Evolutionary conservation across 352 stramenopile genomes (phyloP), one percentile per base, ranked within the genome.

Genomic region (Saprolegnia parasitica): DNA sequence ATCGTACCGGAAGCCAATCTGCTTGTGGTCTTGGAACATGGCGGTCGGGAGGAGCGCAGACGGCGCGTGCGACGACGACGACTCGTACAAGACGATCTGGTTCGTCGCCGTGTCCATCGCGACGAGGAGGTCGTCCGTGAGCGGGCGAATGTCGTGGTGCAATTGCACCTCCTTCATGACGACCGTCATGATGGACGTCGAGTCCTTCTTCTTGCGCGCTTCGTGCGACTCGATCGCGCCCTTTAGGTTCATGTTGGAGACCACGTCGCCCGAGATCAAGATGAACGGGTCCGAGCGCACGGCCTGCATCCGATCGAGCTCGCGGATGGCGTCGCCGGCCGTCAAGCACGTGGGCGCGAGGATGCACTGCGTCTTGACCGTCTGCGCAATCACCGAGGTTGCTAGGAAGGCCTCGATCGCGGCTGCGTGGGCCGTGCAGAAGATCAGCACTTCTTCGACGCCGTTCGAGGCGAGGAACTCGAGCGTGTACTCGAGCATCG

Each of bases 271-370:
- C 42, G 82, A 96, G 74, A 99, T 96, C 35, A 99, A 79, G 9
- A 99, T 83, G 76, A 99, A 99, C 32, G 97, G 97, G 78, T 99
- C 97, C 65, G 87, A 98, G 68, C 97, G 88, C 52, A 99, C 88
- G 15, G 98, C 73, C 74, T 96, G 86, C 63, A 88, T 84, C 20
- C 93, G 86, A 76, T 99, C 97, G 47, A 99, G 83, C 81, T 99
- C 96, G 6, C 97, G 87, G 47, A 99, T 78, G 13, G 96, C 96
- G 78, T 99, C 95, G 29, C 96, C 96, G 0, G 91, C 90, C 40
- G 91, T 98, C 52, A 92, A 75, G 72, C 87, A 96, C 62, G 81
- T 91, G 20, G 87, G 86, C 56, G 83, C 93, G 71, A 76, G 84
- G 24, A 97, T 73, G 66, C 78, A 92, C 29, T 78, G 79, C 45